Evolutionary conservation across 352 stramenopile species (phyloP).

Genomic region (Pythium rhizo-oryzae): DNA sequence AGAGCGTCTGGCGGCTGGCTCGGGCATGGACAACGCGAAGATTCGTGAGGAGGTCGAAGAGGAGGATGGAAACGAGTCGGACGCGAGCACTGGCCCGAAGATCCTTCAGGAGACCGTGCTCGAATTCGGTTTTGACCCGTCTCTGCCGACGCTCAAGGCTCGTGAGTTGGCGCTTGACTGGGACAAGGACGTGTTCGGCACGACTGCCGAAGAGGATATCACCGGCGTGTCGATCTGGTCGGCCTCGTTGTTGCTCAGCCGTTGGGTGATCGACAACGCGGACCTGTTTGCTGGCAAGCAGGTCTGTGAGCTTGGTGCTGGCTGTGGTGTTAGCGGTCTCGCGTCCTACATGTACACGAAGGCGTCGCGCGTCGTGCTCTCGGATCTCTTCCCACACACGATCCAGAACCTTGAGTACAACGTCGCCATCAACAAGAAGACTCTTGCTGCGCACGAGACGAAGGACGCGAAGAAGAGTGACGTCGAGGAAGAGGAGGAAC

Average conservation of each 20-base stretch:
- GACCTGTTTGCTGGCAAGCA: constrained; percentile 66
- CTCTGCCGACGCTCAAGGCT: constrained; percentile 62
- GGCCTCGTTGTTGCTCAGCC: constrained; percentile 82
- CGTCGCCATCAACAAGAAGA: constrained; percentile 67
- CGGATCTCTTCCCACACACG: constrained; percentile 84
- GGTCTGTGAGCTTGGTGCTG: constrained; percentile 83
- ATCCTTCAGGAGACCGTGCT: constrained; percentile 85
- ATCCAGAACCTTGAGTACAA: constrained; percentile 86
- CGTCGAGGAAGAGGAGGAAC: constrained; percentile 35
- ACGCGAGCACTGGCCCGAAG: constrained; percentile 35
- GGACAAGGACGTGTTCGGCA: constrained; percentile 81
- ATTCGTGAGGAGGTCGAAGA: constrained; percentile 67
- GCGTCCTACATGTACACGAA: constrained; percentile 80
- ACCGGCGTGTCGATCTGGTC: constrained; percentile 90
- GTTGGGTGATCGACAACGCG: constrained; percentile 78
- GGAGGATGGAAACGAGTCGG: constrained; percentile 37
- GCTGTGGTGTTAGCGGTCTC: constrained; percentile 83
- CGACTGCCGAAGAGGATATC: constrained; percentile 83
- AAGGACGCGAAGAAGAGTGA: constrained; percentile 8
- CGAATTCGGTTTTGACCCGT: constrained; percentile 71
- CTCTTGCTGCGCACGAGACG: background rate
- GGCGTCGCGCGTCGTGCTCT: constrained; percentile 76
- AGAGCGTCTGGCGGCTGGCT: constrained; percentile 71
- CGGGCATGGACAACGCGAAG: constrained; percentile 67
- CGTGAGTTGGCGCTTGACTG: constrained; percentile 85